Conservation (phyloP, 257 asterid species). For the Solanum megistacrolobum region DNA sequence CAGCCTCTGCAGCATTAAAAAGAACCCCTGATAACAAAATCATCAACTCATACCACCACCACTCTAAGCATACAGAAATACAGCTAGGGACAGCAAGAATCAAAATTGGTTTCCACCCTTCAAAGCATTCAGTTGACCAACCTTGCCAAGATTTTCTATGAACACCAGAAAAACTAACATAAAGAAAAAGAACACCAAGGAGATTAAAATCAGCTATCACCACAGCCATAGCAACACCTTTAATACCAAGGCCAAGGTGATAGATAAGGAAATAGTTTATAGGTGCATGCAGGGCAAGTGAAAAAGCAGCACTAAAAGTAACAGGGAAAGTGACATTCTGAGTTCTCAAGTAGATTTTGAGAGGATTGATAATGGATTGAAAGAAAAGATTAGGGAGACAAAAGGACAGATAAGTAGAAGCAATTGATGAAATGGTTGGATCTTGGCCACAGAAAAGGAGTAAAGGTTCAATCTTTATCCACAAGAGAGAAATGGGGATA, state of each 20-base stretch:
- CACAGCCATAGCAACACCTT: conserved; percentile 38
- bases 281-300: conserved; percentile 46
- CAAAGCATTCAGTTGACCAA: conserved; percentile 10
- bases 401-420: conserved; percentile 38
- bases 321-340: conserved; percentile 51
- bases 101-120: conserved; percentile 32
- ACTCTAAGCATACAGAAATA: conserved; percentile 37
- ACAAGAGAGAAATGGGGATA: conserved; percentile 50
- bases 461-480: conserved; percentile 52
- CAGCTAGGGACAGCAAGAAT: conserved; percentile 40
- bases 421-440: conserved; percentile 38
- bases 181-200: conserved; percentile 16
- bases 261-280: conserved; percentile 25
- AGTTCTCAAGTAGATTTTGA: conserved; percentile 40
- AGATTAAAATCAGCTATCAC: conserved; percentile 23
- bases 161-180: conserved; percentile 1
- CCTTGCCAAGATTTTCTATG: conserved; percentile 18
- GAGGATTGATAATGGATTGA: conserved; percentile 46
- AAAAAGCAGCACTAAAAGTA: conserved; percentile 25
- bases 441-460: conserved; percentile 42
- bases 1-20: conserved; percentile 30
- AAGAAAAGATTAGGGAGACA: conserved; percentile 48
- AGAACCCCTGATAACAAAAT: conserved; percentile 49
- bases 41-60: conserved; percentile 69
- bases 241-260: conserved; percentile 32